Base-by-base conservation (phyloP, 1,284 basidiomycete genomes). In the Phellinidium pouzarii region DNA sequence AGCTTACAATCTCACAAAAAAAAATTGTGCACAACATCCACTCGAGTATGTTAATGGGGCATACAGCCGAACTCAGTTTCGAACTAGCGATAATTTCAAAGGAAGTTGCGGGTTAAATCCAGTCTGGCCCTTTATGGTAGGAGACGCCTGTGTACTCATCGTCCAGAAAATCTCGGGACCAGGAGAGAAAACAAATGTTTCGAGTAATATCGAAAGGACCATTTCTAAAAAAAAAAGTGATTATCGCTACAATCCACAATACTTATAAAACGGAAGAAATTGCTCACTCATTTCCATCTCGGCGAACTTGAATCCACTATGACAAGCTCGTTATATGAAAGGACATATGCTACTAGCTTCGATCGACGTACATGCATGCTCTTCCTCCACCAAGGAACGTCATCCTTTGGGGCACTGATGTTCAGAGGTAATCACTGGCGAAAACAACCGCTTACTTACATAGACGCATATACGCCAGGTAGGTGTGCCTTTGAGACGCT, bases 251-350 rank as follows among this genome's bases (percentile, higher is more conserved):
- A 2, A n/a, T 9, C 7, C 5, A 22, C 27, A 3, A 42, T 38
- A 22, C 11, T 23, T 20, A 7, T 31, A 4, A 19, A 8, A 3
- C 12, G 6, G 12, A n/a, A 9, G 11, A 23, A 22, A 25, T 4
- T 11, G 31, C 54, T 48, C 41, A 56, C 54, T 56, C 40, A 56
- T 48, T 36, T 56, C 54, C 50, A 56, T 52, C 22, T 56, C 54
- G 8, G 54, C 44, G 29, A 56, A 56, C 19, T 56, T 56, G 50
- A 52, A 56, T 12, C 54, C 54, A 25, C 54, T 56, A 48, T 4
- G n/a, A 31, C 6, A 12, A 20, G 23, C 9, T 22, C 22, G 8
- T 31, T 4, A 38, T 12, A 22, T 48, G 8, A 41, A 11, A 20
- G 14, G 12, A 19, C 12, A 27, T 36, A 17, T n/a, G 1, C 12